Evolutionary conservation across 371 early-diverging fungal genomes (phyloP), one percentile per base, ranked within the genome.

Genomic region (Choanephora cucurbitarum): DNA sequence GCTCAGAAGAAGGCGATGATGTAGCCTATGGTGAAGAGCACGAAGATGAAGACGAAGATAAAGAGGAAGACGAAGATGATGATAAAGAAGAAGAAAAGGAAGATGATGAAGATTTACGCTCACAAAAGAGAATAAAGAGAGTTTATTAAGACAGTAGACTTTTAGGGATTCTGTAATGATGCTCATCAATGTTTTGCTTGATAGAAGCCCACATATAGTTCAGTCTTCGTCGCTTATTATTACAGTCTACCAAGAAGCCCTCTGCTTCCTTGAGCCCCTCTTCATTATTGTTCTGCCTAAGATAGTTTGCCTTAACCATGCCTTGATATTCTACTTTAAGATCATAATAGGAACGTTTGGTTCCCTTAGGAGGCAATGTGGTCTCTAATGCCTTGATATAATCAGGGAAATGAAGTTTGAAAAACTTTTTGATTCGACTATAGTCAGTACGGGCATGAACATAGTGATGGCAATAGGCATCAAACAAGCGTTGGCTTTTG

Each of bases 161-260:
- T 42, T 44, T 28, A 2, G 44, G 44, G 13, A 44, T 23, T 23
- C 37, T 24, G 40, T 51, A 58, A 1, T 46, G 44, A 32, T 51
- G 45, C 1, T 58, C 40, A 21, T 31, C 44, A 1, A 50, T 5
- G 19, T 51, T 58, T 37, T 58, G 51, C 22, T 51, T 28, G 24
- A 58, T 58, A 0, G 52, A 51, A 7, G 24, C 45, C 58, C 58
- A 58, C 58, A 58, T 58, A 45, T 39, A 58, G 44, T 58, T 58
- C 14, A 58, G 31, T 28, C 58, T 10, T 51, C 58, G 34, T 9
- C 58, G 31, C 44, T 58, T 58, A 1, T 24, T 44, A 19, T 51
- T 45, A 21, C 58, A 58, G 19, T 58, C 52, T 21, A 28, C 23
- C 4, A 58, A 23, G 13, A 50, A 50, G 15, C 37, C 24, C 15